Evolutionary conservation across 345 rosid genomes (phyloP).

Genomic region (Eucalyptus cloeziana): DNA sequence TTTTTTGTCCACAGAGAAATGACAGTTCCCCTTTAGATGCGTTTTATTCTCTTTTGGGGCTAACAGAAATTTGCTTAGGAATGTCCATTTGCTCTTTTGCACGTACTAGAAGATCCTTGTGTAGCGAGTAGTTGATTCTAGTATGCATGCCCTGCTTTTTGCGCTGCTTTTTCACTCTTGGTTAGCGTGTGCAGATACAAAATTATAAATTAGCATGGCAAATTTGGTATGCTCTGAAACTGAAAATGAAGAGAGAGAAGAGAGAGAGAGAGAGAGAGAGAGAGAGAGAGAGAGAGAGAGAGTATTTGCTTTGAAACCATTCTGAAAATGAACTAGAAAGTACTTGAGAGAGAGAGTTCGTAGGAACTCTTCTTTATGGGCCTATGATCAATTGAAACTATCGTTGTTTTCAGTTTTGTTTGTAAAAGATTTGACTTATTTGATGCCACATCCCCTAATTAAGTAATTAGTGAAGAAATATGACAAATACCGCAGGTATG

Average conservation of each 20-base stretch:
- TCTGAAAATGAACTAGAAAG: too few relatives aligned
- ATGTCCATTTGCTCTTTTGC: neutral
- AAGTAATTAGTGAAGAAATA: neutral
- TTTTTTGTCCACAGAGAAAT: constrained; percentile 17
- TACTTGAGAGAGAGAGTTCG: too few relatives aligned
- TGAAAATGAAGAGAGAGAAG: too few relatives aligned
- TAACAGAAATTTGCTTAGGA: constrained; percentile 2
- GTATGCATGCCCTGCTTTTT: neutral
- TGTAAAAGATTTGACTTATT: neutral
- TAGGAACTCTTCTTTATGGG: neutral
- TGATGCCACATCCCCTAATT: neutral
- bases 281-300: neutral
- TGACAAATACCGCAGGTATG: neutral
- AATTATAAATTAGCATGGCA: too few relatives aligned
- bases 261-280: too few relatives aligned
- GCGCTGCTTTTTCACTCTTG: neutral
- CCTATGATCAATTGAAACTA: neutral
- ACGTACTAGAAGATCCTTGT: constrained; percentile 1
- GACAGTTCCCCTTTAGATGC: constrained; percentile 7
- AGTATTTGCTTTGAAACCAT: neutral
- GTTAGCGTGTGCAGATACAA: neutral
- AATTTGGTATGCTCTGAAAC: too few relatives aligned
- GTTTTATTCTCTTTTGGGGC: neutral
- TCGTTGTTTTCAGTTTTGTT: neutral
- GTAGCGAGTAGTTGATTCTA: constrained; percentile 4